These are phyloP conservation scores for Quercus robur DNA, from an alignment of 306 rosid genomes.

Conservation along the genomic window DNA sequence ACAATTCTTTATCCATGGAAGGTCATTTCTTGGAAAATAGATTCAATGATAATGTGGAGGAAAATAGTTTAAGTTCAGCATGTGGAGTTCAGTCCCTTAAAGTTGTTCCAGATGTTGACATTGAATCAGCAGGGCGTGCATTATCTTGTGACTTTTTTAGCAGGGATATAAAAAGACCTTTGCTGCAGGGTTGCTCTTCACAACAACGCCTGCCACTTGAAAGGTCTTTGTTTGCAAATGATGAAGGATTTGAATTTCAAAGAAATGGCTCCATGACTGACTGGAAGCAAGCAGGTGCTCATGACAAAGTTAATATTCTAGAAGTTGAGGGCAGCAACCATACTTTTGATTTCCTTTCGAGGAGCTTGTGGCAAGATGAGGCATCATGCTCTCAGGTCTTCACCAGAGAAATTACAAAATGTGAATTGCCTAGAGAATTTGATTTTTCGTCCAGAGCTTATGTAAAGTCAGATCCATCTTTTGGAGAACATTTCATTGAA, in stretches of 20 bases:
- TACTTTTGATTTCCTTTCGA: slow-evolving; percentile 22
- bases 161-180: slow-evolving; percentile 44
- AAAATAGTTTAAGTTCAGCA: slow-evolving; percentile 36
- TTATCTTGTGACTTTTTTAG: slow-evolving; percentile 25
- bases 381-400: slow-evolving; percentile 21
- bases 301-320: slow-evolving; percentile 19
- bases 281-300: slow-evolving; percentile 27
- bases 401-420: slow-evolving; percentile 30
- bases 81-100: slow-evolving; percentile 38
- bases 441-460: slow-evolving; percentile 29
- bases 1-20: slow-evolving; percentile 25
- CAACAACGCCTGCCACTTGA: slow-evolving; percentile 33
- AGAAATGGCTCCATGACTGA: slow-evolving; percentile 39
- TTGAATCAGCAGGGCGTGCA: slow-evolving; percentile 34
- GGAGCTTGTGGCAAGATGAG: slow-evolving; percentile 23
- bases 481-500: slow-evolving; percentile 25
- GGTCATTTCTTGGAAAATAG: slow-evolving; percentile 35
- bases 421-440: slow-evolving; percentile 30
- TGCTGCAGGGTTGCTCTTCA: slow-evolving; percentile 56
- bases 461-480: slow-evolving; percentile 13
- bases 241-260: slow-evolving; percentile 26
- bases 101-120: slow-evolving; percentile 19
- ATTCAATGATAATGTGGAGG: slow-evolving; percentile 31
- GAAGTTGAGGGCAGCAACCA: slow-evolving; percentile 11
- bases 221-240: slow-evolving; percentile 41